Percentiles rank a stretch among this genome's conserved stretches.
Evolutionary conservation across 116 monocot species (phyloP).

Genomic region (Iris pallida): DNA sequence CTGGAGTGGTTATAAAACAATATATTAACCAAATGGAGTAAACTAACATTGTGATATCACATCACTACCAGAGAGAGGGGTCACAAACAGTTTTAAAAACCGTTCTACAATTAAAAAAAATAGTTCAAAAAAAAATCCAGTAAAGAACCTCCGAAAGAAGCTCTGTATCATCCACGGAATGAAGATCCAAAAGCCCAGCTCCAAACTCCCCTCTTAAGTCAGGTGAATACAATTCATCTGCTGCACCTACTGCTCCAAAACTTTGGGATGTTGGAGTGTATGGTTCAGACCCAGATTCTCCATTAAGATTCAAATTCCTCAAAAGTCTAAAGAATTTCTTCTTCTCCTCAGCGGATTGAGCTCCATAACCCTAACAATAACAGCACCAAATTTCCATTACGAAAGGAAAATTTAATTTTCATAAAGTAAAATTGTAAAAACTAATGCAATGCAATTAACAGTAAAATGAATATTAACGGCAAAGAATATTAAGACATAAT

Average conservation of each 20-base stretch:
- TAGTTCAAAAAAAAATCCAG: too few relatives aligned
- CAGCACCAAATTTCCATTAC: not conserved
- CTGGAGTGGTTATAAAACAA: too few relatives aligned
- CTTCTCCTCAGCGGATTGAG: conserved; percentile 85
- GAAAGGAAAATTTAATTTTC: too few relatives aligned
- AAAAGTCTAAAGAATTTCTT: conserved; percentile 75
- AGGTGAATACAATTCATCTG: conserved; percentile 79
- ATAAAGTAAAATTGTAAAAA: too few relatives aligned
- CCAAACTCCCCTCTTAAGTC: conserved; percentile 94
- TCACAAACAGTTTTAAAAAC: not conserved
- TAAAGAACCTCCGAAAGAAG: conserved; percentile 78
- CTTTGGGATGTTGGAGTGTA: conserved; percentile 58
- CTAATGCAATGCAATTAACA: too few relatives aligned
- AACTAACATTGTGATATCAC: too few relatives aligned
- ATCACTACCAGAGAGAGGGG: not conserved
- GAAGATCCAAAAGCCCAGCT: conserved; percentile 96
- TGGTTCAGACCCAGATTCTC: conserved; percentile 68
- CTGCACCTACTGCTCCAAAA: conserved; percentile 35
- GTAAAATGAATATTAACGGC: too few relatives aligned
- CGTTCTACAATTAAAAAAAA: too few relatives aligned
- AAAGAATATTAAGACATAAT: too few relatives aligned
- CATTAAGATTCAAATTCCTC: conserved; percentile 85
- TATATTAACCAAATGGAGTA: too few relatives aligned
- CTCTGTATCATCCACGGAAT: conserved; percentile 93
- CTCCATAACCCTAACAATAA: conserved; percentile 72